These are phyloP conservation scores for Mortierella sp. DNA, from an alignment of 371 early-diverging fungal species.

Conservation along the genomic window DNA sequence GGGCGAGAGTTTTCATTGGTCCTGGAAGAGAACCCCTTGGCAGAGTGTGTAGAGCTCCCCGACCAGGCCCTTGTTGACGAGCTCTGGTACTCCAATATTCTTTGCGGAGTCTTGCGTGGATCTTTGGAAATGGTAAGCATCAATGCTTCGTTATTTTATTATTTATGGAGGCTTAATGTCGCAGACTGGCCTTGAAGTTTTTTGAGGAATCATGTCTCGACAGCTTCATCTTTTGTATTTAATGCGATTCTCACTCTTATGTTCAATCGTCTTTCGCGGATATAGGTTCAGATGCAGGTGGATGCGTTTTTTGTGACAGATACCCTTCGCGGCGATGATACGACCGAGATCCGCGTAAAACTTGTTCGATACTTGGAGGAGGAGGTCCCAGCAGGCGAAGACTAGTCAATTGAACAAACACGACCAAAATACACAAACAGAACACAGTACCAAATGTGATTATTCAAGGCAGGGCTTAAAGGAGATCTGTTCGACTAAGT, in stretches of 20 bases:
- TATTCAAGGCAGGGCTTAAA: too few species aligned
- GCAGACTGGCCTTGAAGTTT: neutral
- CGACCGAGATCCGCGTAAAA: constrained; percentile 91
- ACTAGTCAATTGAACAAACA: constrained; percentile 62
- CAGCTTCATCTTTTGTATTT: neutral
- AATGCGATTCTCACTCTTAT: neutral
- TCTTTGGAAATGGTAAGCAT: constrained; percentile 92
- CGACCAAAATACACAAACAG: constrained; percentile 12
- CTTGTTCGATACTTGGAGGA: constrained; percentile 92
- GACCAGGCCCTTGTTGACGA: constrained; percentile 84
- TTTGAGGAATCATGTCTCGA: too few species aligned
- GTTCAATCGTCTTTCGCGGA: neutral
- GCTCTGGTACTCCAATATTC: constrained; percentile 96
- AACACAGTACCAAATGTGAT: too few species aligned
- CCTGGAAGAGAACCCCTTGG: constrained; percentile 95
- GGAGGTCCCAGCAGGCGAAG: constrained; percentile 95
- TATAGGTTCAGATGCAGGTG: constrained; percentile 90
- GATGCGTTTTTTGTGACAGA: constrained; percentile 89
- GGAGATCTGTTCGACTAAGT: too few species aligned
- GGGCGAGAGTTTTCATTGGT: constrained; percentile 89
- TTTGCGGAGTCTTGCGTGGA: constrained; percentile 95
- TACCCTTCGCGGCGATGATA: constrained; percentile 89
- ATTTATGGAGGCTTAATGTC: neutral
- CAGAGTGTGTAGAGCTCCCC: constrained; percentile 91
- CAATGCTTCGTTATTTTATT: neutral